Conservation (phyloP, 768 basidiomycete genomes). For the Psilocybe azurescens region DNA sequence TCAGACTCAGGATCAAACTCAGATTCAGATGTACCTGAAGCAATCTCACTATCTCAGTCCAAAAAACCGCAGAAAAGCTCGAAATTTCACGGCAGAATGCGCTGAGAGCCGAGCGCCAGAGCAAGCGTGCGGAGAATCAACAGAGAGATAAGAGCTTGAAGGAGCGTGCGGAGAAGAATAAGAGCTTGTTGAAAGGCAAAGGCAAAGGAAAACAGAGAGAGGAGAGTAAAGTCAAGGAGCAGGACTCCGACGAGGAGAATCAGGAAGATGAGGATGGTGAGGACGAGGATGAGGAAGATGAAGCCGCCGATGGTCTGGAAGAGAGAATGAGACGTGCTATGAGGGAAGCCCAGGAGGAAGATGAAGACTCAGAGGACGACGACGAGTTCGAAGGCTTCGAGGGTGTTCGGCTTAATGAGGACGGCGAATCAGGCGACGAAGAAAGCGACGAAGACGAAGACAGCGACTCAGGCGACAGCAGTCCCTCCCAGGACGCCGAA, state of each 20-base stretch:
- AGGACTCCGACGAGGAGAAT: constrained; percentile 4
- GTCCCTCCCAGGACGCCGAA: constrained; percentile 21
- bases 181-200: constrained; percentile 17
- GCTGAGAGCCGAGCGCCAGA: constrained; percentile 42
- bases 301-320: constrained; percentile 23
- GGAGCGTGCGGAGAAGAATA: constrained; percentile 42
- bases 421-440: constrained; percentile 28
- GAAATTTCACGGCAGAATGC: constrained; percentile 42
- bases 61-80: constrained; percentile 44
- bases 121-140: constrained; percentile 49
- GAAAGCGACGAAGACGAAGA: constrained; percentile 31
- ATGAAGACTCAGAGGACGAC: constrained; percentile 31
- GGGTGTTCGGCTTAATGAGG: constrained; percentile 29
- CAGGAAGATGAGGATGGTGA: background rate
- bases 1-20: constrained; percentile 24
- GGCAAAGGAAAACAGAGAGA: constrained; percentile 5
- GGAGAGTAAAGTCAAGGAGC: constrained; percentile 11
- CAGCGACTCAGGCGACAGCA: constrained; percentile 10
- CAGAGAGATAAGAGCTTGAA: constrained; percentile 55
- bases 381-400: constrained; percentile 26
- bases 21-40: constrained; percentile 50
- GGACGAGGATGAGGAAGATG: constrained; percentile 18
- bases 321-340: constrained; percentile 46
- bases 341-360: constrained; percentile 42
- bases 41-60: constrained; percentile 50